A percentile compares a stretch with the other conserved stretches of the same genome.
These are phyloP conservation scores for Gynostemma pentaphyllum DNA, from an alignment of 306 rosid species.

Conservation along the genomic window DNA sequence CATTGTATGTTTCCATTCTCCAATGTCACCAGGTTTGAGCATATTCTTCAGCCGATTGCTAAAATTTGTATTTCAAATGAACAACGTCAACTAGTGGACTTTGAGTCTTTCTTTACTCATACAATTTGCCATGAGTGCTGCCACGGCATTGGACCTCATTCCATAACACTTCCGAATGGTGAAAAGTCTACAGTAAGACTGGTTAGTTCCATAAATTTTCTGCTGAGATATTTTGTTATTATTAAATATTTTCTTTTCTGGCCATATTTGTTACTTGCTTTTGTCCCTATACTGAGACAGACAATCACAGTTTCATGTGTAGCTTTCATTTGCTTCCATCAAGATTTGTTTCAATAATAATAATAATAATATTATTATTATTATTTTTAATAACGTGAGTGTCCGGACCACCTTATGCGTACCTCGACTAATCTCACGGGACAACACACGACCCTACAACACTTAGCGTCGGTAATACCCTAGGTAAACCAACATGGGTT, in stretches of 20 bases:
- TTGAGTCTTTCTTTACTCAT: conserved; percentile 90
- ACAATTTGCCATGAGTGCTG: conserved; percentile 97
- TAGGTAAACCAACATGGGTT: too few species aligned
- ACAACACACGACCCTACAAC: too few species aligned
- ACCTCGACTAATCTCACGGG: too few species aligned
- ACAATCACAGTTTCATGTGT: background rate
- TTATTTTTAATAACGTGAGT: too few species aligned
- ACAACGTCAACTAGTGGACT: conserved; percentile 71
- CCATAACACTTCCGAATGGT: conserved; percentile 83
- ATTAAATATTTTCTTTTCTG: background rate
- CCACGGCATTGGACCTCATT: conserved; percentile 98
- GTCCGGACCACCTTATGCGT: too few species aligned
- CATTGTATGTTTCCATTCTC: conserved; percentile 16
- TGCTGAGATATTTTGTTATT: conserved; percentile 1
- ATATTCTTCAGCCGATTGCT: conserved; percentile 82
- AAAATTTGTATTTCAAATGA: conserved; percentile 51
- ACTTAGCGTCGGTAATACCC: too few species aligned
- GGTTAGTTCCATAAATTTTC: conserved; percentile 39
- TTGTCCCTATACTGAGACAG: background rate
- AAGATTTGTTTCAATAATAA: background rate
- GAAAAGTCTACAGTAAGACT: conserved; percentile 76
- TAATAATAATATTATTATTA: too few species aligned
- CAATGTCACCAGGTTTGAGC: conserved; percentile 55
- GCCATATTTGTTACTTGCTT: background rate
- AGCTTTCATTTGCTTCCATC: background rate